Evolutionary conservation across 169 alveolate species (phyloP).

Genomic region (Eimeria praecox): DNA sequence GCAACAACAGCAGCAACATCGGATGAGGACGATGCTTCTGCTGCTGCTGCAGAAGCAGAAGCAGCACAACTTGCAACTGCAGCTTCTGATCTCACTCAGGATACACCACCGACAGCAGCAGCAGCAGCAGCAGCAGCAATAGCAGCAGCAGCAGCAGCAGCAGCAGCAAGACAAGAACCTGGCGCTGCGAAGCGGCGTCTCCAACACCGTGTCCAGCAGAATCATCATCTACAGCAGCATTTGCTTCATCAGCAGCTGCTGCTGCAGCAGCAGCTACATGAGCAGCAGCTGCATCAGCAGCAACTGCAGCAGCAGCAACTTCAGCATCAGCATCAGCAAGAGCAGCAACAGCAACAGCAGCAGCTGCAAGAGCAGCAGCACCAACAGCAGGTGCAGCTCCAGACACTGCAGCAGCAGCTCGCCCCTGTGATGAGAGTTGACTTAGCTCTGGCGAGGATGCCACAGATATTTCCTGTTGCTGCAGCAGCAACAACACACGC

Average conservation of each 20-base stretch:
- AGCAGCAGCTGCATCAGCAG: not conserved
- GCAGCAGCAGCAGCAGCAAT: not conserved
- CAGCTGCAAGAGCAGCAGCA: not conserved
- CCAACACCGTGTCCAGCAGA: not conserved
- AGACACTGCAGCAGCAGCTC: constrained; percentile 14
- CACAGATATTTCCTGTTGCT: constrained; percentile 10
- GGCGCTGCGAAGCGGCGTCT: not conserved
- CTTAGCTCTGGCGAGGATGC: constrained; percentile 22
- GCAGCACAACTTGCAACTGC: constrained; percentile 2
- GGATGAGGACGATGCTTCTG: not conserved
- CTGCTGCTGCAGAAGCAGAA: not conserved
- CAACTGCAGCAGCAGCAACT: constrained; percentile 15
- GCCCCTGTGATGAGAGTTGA: not conserved
- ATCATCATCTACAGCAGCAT: not conserved
- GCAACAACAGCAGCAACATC: not conserved
- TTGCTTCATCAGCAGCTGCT: not conserved
- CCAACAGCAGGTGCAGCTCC: not conserved
- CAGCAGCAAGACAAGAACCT: not conserved
- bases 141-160: not conserved
- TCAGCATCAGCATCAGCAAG: constrained; percentile 9
- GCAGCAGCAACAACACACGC: constrained; percentile 37
- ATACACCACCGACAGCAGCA: not conserved
- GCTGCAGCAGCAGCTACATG: not conserved
- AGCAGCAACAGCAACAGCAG: not conserved
- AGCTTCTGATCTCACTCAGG: not conserved